Evolutionary conservation across 2,329 filamentous ascomycete species (phyloP), one percentile per base, ranked within the genome.

Genomic region (Penicillium aurantiogriseum): DNA sequence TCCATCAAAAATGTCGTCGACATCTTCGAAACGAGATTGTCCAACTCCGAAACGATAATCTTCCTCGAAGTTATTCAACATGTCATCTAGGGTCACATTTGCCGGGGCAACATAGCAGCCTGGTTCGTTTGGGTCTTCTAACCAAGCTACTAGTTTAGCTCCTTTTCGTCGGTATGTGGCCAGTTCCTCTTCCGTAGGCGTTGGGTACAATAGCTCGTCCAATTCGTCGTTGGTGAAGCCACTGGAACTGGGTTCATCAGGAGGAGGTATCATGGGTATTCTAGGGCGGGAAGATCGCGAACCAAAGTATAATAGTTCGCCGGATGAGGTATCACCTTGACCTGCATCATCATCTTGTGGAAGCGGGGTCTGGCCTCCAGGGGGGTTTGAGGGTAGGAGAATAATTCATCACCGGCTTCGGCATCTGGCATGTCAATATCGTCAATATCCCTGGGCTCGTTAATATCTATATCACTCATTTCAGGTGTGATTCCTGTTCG

Each of bases 121-220:
- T 33, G 21, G 29, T 25, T 11, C 45, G 15, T 49, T 42, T 6
- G 52, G 45, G 9, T 50, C 17, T 19, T 31, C 45, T 35, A 54
- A 9, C 52, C 52, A 54, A 15, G 17, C 21, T 17, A 29, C 5
- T 19, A 35, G 13, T 54, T 29, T 29, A 54, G 52, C 52, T 43
- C 52, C 52, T 19, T 9, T 35, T 15, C 1, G 1, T 44, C 19
- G 29, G 21, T 19, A 51, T 10, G 2, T 4, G 6, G n/a, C 6
- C n/a, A 43, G 1, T 31, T 5, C 2, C 7, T 1, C 4, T 2
- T 8, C 13, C 4, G 8, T 13, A 36, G 31, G 46, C 7, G 1
- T 8, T 9, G 5, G 23, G 5, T 3, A 10, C 15, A 25, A 3
- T 2, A 2, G 7, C 1, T 25, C 21, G 2, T 17, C 6, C 13